Base-by-base conservation (phyloP, 345 rosid genomes). In the Rubroshorea leprosula region DNA sequence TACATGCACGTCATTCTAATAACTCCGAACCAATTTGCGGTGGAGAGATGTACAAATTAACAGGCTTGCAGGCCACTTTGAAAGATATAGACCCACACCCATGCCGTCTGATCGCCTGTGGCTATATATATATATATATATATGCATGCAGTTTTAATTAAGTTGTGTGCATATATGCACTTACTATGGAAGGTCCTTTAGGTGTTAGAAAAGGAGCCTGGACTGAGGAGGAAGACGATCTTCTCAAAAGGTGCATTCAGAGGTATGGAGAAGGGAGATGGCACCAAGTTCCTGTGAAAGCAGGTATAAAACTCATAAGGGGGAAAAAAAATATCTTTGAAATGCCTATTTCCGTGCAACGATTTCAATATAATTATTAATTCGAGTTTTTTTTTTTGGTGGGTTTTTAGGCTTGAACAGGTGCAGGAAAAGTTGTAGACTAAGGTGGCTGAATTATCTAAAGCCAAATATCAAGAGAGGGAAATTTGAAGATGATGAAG, bases 401-500 rank as follows among this genome's bases (percentile, higher is more conserved):
- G 23, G 52, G n/a, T n/a, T n/a, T n/a, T n/a, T 55, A 80, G 85
- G 85, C 1, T 46, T 80, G 71, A 76, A 77, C 49, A 64, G 82
- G 21, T 80, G 85, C 55, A 58, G 85, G 19, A 80, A 80, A 47
- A 77, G 85, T 41, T 80, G 85, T 26, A 54, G 82, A 49, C 52
- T 80, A 24, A 61, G 86, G 63, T 80, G 86, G 83, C 56, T 80
- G 66, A 80, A 77, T 49, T 80, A 80, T 66, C 66, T 80, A 20
- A 69, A 67, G 44, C 85, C 80, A 11, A 64, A 61, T 56, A 77
- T 75, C 35, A 77, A 73, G 61, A 63, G 78, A 23, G 83, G 79
- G 11, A 56, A 55, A 8, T 75, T 80, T 43, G 60, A 19, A 21
- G 68, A 57, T 16, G 86, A 77, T 60, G 86, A 80, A 63, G 72